Evolutionary conservation across 176 grass and related monocot genomes (phyloP).

Genomic region (Oryza nivara): DNA sequence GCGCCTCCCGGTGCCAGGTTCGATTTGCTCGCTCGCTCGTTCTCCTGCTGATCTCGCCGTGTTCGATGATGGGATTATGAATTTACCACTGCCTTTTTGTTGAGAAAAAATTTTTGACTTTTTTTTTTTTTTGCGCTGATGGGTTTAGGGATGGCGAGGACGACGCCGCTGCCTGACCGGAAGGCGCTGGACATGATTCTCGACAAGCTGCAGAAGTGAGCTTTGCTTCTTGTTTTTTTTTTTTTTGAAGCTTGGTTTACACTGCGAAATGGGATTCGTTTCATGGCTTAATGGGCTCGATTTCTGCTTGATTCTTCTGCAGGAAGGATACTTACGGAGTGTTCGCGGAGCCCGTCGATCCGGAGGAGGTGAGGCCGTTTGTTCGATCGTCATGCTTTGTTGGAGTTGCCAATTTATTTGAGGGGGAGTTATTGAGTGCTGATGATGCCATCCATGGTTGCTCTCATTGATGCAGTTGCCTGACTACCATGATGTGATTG

Average conservation of each 20-base stretch:
- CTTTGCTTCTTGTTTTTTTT: conserved; percentile 27
- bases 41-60: conserved; percentile 22
- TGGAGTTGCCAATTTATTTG: conserved; percentile 27
- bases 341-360: conserved; percentile 92
- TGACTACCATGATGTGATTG: conserved; percentile 96
- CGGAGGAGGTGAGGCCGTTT: conserved; percentile 69
- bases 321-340: conserved; percentile 97
- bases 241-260: background rate
- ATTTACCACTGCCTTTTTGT: conserved; percentile 27
- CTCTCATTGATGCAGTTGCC: conserved; percentile 72
- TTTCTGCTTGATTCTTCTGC: conserved; percentile 52
- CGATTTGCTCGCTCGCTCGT: conserved; percentile 38
- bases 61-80: conserved; percentile 23
- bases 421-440: conserved; percentile 12
- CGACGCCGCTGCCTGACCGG: conserved; percentile 76
- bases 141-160: conserved; percentile 49
- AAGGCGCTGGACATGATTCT: conserved; percentile 84
- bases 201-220: conserved; percentile 94
- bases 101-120: conserved; percentile 13
- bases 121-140: conserved; percentile 1
- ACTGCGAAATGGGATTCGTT: conserved; percentile 20
- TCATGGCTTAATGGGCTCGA: conserved; percentile 40
- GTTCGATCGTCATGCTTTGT: conserved; percentile 29
- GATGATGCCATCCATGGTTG: conserved; percentile 33
- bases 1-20: conserved; percentile 67